Evolutionary conservation across 1,284 basidiomycete species (phyloP).

Genomic region (Papiliotrema flavescens): DNA sequence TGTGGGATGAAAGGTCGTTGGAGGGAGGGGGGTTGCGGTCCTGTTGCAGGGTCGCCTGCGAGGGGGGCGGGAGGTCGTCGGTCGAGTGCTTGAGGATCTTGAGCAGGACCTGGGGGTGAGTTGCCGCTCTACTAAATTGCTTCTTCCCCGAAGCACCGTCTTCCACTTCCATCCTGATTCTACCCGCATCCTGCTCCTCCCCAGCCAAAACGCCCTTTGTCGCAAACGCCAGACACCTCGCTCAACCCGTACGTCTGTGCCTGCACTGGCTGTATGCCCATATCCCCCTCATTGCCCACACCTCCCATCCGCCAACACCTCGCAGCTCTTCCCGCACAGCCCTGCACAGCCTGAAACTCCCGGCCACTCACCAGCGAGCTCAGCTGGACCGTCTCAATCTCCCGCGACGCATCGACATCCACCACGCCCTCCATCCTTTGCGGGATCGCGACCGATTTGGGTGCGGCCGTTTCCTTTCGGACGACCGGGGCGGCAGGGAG

Average conservation of each 20-base stretch:
- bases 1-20: constrained; percentile 39
- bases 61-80: constrained; percentile 44
- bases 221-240: too few species aligned
- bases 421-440: constrained; percentile 83
- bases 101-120: constrained; percentile 66
- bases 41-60: constrained; percentile 27
- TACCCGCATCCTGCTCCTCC: too few species aligned
- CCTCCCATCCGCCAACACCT: neutral
- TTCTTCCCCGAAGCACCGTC: too few species aligned
- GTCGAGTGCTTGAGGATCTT: constrained; percentile 79
- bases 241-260: too few species aligned
- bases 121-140: neutral
- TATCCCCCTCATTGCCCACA: neutral
- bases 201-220: too few species aligned
- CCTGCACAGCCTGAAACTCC: neutral
- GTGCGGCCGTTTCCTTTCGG: constrained; percentile 56
- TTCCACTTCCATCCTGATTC: too few species aligned
- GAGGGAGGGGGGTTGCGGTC: constrained; percentile 43
- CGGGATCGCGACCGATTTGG: constrained; percentile 59
- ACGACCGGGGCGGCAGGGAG: constrained; percentile 60
- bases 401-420: constrained; percentile 83
- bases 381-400: constrained; percentile 70
- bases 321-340: neutral
- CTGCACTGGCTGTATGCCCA: too few species aligned
- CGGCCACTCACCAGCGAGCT: constrained; percentile 69